Evolutionary conservation across 176 grass and related monocot species (phyloP).

Genomic region (Oryza nivara): DNA sequence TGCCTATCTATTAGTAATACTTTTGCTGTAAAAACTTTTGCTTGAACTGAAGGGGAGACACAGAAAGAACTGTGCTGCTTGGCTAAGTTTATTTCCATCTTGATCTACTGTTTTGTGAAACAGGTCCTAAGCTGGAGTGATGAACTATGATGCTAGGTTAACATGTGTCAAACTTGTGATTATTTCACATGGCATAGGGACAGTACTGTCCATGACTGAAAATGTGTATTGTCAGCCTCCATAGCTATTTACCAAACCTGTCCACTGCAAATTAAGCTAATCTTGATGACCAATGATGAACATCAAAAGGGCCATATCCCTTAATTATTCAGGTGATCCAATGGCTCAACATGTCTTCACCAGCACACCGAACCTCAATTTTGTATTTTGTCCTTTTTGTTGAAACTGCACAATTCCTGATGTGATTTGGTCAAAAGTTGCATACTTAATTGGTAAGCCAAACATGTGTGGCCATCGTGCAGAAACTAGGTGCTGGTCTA

Average conservation of each 20-base stretch:
- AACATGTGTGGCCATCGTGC: background rate
- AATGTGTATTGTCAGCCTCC: background rate
- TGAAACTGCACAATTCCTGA: background rate
- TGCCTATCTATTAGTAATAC: background rate
- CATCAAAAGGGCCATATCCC: background rate
- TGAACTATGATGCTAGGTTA: background rate
- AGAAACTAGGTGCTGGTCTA: conserved; percentile 7
- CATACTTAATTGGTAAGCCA: background rate
- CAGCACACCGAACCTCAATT: background rate
- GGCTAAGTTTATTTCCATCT: background rate
- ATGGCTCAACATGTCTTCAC: background rate
- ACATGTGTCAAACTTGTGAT: background rate
- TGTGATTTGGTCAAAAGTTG: conserved; percentile 8
- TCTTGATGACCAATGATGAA: background rate
- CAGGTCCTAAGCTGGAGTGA: background rate
- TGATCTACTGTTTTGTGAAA: conserved; percentile 10
- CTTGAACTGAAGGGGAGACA: background rate
- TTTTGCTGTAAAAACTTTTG: background rate
- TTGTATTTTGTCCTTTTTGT: background rate
- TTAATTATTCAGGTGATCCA: background rate
- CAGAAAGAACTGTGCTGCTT: background rate
- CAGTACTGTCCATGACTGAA: background rate
- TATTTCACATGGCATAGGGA: background rate
- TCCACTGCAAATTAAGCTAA: background rate
- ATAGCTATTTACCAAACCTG: background rate